Conservation (phyloP, 768 basidiomycete genomes). For the Pleurotus tuoliensis region DNA sequence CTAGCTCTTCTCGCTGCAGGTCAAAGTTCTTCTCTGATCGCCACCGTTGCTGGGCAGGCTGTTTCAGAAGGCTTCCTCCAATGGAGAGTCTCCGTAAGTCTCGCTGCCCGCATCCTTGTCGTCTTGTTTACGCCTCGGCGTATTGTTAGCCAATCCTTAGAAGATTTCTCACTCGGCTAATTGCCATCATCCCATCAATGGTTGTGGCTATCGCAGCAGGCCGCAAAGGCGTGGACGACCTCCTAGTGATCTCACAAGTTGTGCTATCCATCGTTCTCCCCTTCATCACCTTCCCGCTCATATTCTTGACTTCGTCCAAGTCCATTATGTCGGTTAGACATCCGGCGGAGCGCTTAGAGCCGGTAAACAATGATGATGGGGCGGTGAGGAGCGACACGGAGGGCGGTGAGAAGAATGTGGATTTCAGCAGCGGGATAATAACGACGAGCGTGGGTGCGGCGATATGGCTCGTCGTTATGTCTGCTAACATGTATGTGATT, state of each 20-base stretch:
- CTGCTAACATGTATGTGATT: constrained; percentile 78
- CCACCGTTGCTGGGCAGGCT: constrained; percentile 87
- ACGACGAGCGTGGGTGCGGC: constrained; percentile 44
- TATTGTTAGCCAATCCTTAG: constrained; percentile 60
- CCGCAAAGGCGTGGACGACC: constrained; percentile 59
- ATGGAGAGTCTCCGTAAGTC: constrained; percentile 64
- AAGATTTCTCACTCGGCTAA: constrained; percentile 75
- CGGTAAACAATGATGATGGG: not conserved
- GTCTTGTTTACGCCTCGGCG: constrained; percentile 23
- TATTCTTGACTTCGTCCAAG: constrained; percentile 71
- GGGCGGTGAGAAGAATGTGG: constrained; percentile 37
- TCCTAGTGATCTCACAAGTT: constrained; percentile 88
- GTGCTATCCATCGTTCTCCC: constrained; percentile 80
- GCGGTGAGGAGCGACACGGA: not conserved
- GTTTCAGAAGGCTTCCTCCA: constrained; percentile 87
- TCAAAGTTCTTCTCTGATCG: constrained; percentile 84
- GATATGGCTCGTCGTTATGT: constrained; percentile 63
- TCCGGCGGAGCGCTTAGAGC: constrained; percentile 12
- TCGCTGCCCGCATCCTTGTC: not conserved
- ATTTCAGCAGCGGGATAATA: constrained; percentile 61
- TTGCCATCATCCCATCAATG: constrained; percentile 82
- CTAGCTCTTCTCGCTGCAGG: constrained; percentile 81
- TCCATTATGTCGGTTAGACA: constrained; percentile 68
- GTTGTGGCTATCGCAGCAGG: constrained; percentile 74
- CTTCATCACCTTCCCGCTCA: constrained; percentile 78